A percentile compares a stretch with the other conserved stretches of the same genome.
phyloP scores from a whole-genome alignment of 208 protist genomes.

The Wallacemonas rigidus region DNA sequence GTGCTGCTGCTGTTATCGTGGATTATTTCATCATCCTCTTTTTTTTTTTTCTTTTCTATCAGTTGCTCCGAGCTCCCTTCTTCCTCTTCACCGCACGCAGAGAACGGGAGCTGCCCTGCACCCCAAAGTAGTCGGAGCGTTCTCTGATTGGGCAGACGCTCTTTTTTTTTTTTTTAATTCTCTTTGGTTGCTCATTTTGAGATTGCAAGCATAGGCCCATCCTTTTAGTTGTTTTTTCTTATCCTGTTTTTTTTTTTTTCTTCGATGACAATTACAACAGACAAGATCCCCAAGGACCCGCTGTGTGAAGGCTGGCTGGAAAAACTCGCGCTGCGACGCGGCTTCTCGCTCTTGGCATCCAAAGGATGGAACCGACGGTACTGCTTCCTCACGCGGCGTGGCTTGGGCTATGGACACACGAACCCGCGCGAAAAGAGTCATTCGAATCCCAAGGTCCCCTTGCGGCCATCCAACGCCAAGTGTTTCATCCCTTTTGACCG shows the following conservation, averaged over 20 bases:
- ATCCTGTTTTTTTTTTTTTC: slow-evolving; percentile 11
- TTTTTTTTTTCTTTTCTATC: too few relatives aligned
- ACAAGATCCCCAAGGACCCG: slow-evolving; percentile 17
- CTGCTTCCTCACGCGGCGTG: slow-evolving; percentile 43
- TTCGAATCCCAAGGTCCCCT: not conserved
- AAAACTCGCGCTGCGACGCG: slow-evolving; percentile 43
- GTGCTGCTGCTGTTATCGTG: too few relatives aligned
- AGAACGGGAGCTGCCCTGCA: too few relatives aligned
- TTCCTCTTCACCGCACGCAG: too few relatives aligned
- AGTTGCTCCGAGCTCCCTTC: too few relatives aligned
- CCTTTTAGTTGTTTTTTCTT: slow-evolving; percentile 15
- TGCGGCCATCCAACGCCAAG: slow-evolving; percentile 23
- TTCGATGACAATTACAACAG: slow-evolving; percentile 11
- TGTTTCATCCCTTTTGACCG: slow-evolving; percentile 48
- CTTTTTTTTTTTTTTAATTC: slow-evolving; percentile 17
- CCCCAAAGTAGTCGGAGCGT: too few relatives aligned
- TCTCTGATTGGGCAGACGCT: not conserved
- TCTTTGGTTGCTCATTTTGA: slow-evolving; percentile 3
- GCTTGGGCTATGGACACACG: slow-evolving; percentile 43
- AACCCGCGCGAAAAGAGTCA: slow-evolving; percentile 29
- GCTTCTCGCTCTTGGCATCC: slow-evolving; percentile 39
- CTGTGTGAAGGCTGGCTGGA: slow-evolving; percentile 70
- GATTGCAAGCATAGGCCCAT: not conserved
- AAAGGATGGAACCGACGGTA: slow-evolving; percentile 58
- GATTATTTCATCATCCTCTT: too few relatives aligned